These are phyloP conservation scores for Syzygium oleosum DNA, from an alignment of 345 rosid species.

Conservation along the genomic window DNA sequence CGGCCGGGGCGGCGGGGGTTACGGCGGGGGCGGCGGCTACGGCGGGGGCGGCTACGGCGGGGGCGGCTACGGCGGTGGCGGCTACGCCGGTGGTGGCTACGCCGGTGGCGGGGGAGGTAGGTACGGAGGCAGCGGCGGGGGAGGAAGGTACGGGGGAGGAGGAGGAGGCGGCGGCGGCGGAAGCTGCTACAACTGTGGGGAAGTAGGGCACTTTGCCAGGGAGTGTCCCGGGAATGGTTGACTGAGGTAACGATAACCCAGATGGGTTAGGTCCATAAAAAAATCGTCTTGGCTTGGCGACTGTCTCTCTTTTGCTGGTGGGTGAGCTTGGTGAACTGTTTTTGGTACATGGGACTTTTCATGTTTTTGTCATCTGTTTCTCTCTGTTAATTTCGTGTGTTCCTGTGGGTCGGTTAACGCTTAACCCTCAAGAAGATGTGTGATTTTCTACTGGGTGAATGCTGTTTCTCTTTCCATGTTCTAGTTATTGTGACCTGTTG, in stretches of 20 bases:
- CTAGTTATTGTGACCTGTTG: not conserved
- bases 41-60: conserved; percentile 21
- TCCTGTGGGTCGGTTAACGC: not conserved
- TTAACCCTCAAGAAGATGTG: not conserved
- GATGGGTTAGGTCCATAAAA: not conserved
- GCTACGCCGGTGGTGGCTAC: conserved; percentile 11
- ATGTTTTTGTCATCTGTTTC: not conserved
- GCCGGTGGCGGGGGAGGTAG: conserved; percentile 17
- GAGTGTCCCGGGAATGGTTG: conserved; percentile 63
- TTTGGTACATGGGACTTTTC: not conserved
- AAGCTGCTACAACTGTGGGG: conserved; percentile 71
- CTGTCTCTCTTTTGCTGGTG: not conserved
- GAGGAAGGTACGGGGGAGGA: not conserved
- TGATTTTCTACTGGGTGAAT: not conserved
- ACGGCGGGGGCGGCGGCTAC: conserved; percentile 29
- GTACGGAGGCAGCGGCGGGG: not conserved
- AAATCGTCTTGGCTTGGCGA: not conserved
- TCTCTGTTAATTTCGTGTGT: not conserved
- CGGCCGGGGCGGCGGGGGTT: conserved; percentile 13
- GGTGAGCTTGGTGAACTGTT: not conserved
- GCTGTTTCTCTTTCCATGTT: not conserved
- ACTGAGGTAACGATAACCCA: conserved; percentile 5
- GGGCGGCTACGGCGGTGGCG: conserved; percentile 23
- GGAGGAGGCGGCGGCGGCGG: conserved; percentile 24
- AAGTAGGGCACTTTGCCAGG: conserved; percentile 73